These are phyloP conservation scores for Darksidea phi DNA, from an alignment of 495 filamentous ascomycete species.

Conservation along the genomic window DNA sequence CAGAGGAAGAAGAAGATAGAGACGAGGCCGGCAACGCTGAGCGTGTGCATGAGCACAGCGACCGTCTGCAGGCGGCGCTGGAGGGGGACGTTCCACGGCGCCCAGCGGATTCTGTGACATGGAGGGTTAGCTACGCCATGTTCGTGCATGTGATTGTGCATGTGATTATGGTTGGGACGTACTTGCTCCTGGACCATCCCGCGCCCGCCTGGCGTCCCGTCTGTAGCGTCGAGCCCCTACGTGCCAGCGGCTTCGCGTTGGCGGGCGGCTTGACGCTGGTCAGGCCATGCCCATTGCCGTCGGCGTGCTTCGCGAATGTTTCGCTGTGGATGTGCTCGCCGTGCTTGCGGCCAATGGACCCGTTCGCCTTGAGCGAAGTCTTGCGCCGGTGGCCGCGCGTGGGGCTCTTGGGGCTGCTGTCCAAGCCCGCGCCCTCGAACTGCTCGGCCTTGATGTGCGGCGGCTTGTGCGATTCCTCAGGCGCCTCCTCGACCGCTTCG, in stretches of 20 bases:
- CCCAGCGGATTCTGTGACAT: constrained; percentile 70
- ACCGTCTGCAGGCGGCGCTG: constrained; percentile 84
- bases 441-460: constrained; percentile 20
- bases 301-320: constrained; percentile 18
- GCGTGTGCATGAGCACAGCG: constrained; percentile 79
- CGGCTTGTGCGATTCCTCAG: constrained; percentile 10
- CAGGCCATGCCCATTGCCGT: constrained; percentile 17
- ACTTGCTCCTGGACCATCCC: constrained; percentile 41
- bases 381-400: constrained; percentile 21
- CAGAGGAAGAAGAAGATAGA: constrained; percentile 89
- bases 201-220: constrained; percentile 42
- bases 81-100: constrained; percentile 82
- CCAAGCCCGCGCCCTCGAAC: constrained; percentile 29
- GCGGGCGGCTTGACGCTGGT: constrained; percentile 25
- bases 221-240: constrained; percentile 24
- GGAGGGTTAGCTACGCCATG: constrained; percentile 14
- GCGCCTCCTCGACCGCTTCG: constrained; percentile 36
- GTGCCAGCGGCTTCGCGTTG: background rate
- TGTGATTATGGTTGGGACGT: too few species aligned
- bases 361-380: constrained; percentile 26
- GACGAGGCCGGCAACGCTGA: constrained; percentile 71
- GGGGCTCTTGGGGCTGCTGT: constrained; percentile 32
- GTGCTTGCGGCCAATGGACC: constrained; percentile 11
- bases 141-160: too few species aligned
- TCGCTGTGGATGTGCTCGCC: constrained; percentile 3